Evolutionary conservation across 2,329 filamentous ascomycete species (phyloP), one percentile per base, ranked within the genome.

Genomic region (Aspergillus novoparasiticus): DNA sequence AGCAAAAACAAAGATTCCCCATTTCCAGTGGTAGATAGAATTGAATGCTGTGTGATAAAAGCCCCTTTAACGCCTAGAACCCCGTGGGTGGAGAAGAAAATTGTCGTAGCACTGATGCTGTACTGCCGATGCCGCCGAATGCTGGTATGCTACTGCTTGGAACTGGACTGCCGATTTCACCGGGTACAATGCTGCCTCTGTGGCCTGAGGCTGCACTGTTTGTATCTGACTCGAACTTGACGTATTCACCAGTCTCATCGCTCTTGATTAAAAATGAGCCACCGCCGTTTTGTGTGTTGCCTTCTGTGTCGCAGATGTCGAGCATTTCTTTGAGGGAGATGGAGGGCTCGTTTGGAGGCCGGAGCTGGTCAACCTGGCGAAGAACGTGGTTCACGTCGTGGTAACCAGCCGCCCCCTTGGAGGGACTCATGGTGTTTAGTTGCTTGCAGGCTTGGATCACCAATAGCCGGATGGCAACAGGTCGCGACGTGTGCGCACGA

Each of bases 251-350:
- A 32, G 71, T 69, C 34, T 78, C 81, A 56, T 87, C 85, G 45
- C 84, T 83, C 64, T 85, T 86, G 66, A 91, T 84, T 39, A 91
- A 88, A 73, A 99, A 96, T 30, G 86, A 90, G n/a, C 95, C 95
- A 51, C 94, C 94, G 53, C 95, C 95, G 71, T 98, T 98, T 63
- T 89, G 87, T 2, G 82, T 75, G 71, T 90, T 96, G 62, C 95
- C 95, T 75, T 97, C 92, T 0, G 94, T 97, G 71, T 98, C 94
- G 76, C 92, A 95, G 63, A 96, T 90, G 62, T 91, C 88, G 45
- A 94, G 84, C 70, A 98, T 84, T 71, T 97, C 94, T 30, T 83
- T 84, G 72, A 82, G 87, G 76, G 67, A 83, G 76, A 82, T 87
- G 70, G 81, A 74, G 30, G 83, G 78, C 62, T 89, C 86, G 59